Base-by-base conservation (phyloP, 2,329 filamentous ascomycete species). In the Dactylonectria estremocensis region DNA sequence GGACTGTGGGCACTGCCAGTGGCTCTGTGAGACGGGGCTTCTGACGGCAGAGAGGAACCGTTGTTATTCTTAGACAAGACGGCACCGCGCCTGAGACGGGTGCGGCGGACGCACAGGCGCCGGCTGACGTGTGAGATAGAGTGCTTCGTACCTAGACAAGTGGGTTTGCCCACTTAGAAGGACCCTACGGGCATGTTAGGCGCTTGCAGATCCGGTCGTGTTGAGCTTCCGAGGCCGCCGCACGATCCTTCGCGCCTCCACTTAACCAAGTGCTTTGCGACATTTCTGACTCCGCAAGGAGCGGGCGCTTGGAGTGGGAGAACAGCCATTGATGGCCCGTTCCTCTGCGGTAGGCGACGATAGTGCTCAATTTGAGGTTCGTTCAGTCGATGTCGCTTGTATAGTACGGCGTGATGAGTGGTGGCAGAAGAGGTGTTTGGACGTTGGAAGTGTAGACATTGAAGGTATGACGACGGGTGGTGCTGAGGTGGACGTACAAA, bases 41-140 rank as follows among this genome's bases (percentile, higher is more conserved):
- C 40, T 43, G 40, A 43, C 40, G 49, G 24, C 24, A 52, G 28
- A 28, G 28, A 31, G 14, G 13, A 52, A 18, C 49, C n/a, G 24
- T n/a, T 20, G 11, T 53, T 53, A 16, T 35, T 53, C 16, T 35
- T 35, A 13, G 50, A 13, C 31, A n/a, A 20, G 31, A 9, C 50
- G 18, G 31, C n/a, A 18, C 45, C 10, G n/a, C 14, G n/a, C 14
- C 40, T 43, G n/a, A 43, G 16, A 43, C 14, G 40, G 14, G 40
- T 43, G 5, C 40, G 40, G 40, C 40, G 40, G 49, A 35, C 18
- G 49, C 49, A 18, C 49, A 52, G 49, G 28, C 49, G 49, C 28
- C 49, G 5, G 28, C 10, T 33, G 49, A n/a, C 14, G 49, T 52
- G 10, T 35, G 50, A 53, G 49, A 53, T 35, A 37, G 50, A 35